These are phyloP conservation scores for Aspergillus tamarii DNA, from an alignment of 2,329 filamentous ascomycete genomes.

Conservation along the genomic window DNA sequence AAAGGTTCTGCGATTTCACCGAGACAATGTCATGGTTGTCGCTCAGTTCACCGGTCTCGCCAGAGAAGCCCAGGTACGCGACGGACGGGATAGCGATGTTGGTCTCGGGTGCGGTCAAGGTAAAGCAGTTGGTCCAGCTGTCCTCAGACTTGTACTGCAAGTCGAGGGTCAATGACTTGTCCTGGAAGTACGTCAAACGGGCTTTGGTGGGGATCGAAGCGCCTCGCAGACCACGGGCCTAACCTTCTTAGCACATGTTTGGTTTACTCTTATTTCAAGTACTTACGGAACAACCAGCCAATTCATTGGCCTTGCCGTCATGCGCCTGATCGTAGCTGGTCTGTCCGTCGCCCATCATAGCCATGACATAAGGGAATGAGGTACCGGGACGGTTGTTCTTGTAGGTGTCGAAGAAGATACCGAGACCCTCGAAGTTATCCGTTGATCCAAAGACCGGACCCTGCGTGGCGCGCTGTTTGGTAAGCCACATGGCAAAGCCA, in stretches of 20 bases:
- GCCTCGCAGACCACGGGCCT: constrained; percentile 84
- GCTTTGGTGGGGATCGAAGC: constrained; percentile 79
- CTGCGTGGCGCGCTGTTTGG: constrained; percentile 79
- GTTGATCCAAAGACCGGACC: constrained; percentile 86
- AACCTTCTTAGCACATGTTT: constrained; percentile 2
- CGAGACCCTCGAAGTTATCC: constrained; percentile 91
- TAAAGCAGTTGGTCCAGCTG: constrained; percentile 90
- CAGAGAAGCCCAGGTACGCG: constrained; percentile 65
- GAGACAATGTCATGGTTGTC: constrained; percentile 98
- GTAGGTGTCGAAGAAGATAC: constrained; percentile 97
- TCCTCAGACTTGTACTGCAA: constrained; percentile 91
- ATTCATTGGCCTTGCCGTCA: constrained; percentile 89
- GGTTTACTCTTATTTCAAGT: no score
- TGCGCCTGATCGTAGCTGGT: constrained; percentile 89
- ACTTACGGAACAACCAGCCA: constrained; percentile 84
- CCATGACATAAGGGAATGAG: constrained; percentile 97
- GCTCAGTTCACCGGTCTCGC: constrained; percentile 90
- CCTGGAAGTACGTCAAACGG: constrained; percentile 92
- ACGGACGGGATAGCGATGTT: constrained; percentile 77
- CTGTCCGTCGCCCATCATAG: constrained; percentile 92
- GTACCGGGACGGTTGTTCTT: constrained; percentile 98
- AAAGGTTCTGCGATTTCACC: constrained; percentile 84
- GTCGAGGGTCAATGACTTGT: constrained; percentile 87
- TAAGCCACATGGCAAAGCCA: constrained; percentile 97
- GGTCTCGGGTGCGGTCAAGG: constrained; percentile 61